Base-by-base conservation (phyloP, 257 asterid genomes). In the Linderniella brevidens region DNA sequence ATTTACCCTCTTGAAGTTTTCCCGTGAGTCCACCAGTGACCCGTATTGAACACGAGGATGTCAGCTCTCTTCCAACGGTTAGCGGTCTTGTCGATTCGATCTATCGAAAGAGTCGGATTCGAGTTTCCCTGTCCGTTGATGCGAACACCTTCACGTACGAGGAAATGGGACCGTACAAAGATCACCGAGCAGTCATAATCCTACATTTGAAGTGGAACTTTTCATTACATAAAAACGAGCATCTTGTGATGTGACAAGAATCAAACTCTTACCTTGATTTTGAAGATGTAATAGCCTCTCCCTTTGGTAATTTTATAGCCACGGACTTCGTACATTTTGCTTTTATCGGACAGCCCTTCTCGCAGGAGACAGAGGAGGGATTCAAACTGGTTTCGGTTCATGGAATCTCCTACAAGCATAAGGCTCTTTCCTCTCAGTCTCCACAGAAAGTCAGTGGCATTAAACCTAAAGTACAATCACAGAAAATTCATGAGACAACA, bases 21-120 rank as follows among this genome's bases (percentile, higher is more conserved):
- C 43, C 99, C 96, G 55, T 90, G 96, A 12, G 81, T 64, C 99
- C 99, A 90, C 99, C 99, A 90, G 48, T 90, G 99, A 35, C 82
- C 99, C 0, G 99, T 90, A 63, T 85, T 90, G 48, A 90, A 90
- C 61, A 85, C 73, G 10, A 90, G 92, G 71, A 90, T 90, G 57
- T 90, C 99, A 47, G 94, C 99, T 63, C 73, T 62, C 66, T 58
- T 68, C 99, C 99, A 90, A 59, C 93, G 93, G 15, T 63, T 38
- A 59, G 96, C 64, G 37, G 88, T 46, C 62, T 81, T 85, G 70
- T 90, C 99, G 13, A 85, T 81, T 13, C 69, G 72, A 67, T 90
- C 99, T 50, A 90, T 85, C 0, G 96, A 74, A 43, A 85, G 60
- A 55, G 94, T 90, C 15, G 99, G 96, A 40, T 81, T 90, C 41